Conservation (phyloP, 83 land plant species). For the Isoetes engelmannii region DNA sequence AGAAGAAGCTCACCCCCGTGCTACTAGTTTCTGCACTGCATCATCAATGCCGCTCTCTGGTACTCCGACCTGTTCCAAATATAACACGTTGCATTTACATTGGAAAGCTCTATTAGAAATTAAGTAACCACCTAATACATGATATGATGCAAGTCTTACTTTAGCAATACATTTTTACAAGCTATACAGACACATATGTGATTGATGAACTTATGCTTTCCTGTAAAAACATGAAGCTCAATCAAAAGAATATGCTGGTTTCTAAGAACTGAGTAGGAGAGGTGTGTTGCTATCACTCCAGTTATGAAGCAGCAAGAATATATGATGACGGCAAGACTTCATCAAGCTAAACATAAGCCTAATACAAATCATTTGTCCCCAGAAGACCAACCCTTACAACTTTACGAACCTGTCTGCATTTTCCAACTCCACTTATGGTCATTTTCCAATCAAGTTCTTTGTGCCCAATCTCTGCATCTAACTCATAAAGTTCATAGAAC, state of each 20-base stretch:
- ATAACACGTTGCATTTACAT: no score
- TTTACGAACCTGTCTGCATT: slow-evolving; percentile 72
- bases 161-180: no score
- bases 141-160: no score
- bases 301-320: not conserved
- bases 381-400: slow-evolving; percentile 70
- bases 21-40: slow-evolving; percentile 73
- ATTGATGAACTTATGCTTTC: no score
- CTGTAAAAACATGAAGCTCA: no score
- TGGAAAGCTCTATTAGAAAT: no score
- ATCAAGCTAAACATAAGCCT: no score
- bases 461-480: slow-evolving; percentile 95
- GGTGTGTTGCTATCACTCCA: not conserved
- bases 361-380: slow-evolving; percentile 24
- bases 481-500: slow-evolving; percentile 92
- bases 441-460: slow-evolving; percentile 96
- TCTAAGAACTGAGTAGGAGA: no score
- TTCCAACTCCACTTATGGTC: slow-evolving; percentile 87
- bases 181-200: no score
- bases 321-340: no score
- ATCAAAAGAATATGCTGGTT: no score
- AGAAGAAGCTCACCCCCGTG: slow-evolving; percentile 63
- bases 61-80: slow-evolving; percentile 64
- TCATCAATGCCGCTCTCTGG: slow-evolving; percentile 94
- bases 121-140: no score